Evolutionary conservation across 2,329 filamentous ascomycete genomes (phyloP).

Genomic region (Fusarium falciforme): DNA sequence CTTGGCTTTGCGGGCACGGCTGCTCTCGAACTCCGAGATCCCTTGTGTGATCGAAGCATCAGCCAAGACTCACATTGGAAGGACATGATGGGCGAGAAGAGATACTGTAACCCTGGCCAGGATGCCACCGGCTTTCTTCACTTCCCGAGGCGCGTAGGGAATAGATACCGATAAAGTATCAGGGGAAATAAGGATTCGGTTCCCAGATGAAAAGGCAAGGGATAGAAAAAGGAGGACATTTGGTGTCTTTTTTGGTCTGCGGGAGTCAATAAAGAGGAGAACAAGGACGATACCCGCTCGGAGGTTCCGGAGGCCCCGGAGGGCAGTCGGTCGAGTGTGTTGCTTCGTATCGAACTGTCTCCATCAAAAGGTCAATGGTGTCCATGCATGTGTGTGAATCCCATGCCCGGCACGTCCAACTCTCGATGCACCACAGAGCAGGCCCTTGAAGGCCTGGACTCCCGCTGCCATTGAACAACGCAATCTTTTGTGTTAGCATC

Average conservation of each 20-base stretch:
- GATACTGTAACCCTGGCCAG: background rate
- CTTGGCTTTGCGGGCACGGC: background rate
- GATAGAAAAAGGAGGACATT: conserved; percentile 20
- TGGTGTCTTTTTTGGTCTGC: background rate
- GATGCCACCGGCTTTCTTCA: background rate
- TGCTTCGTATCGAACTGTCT: conserved; percentile 18
- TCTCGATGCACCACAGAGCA: conserved; percentile 9
- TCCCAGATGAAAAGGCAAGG: conserved; percentile 9
- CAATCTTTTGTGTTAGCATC: conserved; percentile 6
- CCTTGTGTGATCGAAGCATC: conserved; percentile 11
- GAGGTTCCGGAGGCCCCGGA: conserved; percentile 16
- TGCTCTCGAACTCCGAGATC: background rate
- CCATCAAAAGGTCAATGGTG: conserved; percentile 8
- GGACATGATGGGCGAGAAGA: conserved; percentile 1
- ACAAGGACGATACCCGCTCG: background rate
- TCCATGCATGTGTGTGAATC: conserved; percentile 20
- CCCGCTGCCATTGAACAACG: conserved; percentile 2
- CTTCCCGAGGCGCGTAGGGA: background rate
- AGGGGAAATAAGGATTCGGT: conserved; percentile 1
- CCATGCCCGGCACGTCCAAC: conserved; percentile 8
- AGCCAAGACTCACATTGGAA: conserved; percentile 9
- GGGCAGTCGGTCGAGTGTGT: conserved; percentile 1
- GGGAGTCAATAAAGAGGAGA: background rate
- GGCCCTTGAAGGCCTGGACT: conserved; percentile 2
- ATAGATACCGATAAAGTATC: background rate